Base-by-base conservation (phyloP, 148 eudicot species). In the Rhododendron henanense region DNA sequence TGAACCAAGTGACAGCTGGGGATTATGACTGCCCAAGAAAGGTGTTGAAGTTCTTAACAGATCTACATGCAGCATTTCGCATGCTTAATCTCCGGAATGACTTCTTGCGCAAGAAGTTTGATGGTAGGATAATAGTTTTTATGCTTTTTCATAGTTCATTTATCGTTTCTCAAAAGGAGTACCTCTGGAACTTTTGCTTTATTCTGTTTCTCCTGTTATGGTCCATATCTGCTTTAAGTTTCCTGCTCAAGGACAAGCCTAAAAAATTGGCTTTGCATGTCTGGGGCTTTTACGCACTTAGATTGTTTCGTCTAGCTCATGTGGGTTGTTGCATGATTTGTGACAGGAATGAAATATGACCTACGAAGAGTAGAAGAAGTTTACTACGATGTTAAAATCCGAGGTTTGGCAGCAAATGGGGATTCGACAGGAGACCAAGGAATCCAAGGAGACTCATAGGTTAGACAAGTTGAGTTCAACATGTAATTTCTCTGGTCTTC, bases 41-140 rank as follows among this genome's bases (percentile, higher is more conserved):
- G 87, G 99, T 97, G 82, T 41, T 95, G 88, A 93, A 89, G 87
- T 97, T 97, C 85, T 84, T 97, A 83, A 97, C 98, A 48, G 98
- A 97, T 86, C 98, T 97, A 81, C 98, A 97, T 84, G 95, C 98
- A 55, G 92, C 99, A 75, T 96, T 96, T 79, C 95, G 99, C 89
- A 93, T 96, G 99, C 96, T 96, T 63, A 96, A 95, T 90, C 99
- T 96, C 63, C 93, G 99, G 45, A 97, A 97, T 85, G 99, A 97
- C 91, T 93, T 97, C 84, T 87, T 97, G 87, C 98, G 98, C 88
- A 95, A 94, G 87, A 97, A 97, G 90, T 95, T 97, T 86, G 99
- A 97, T 86, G 99, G 98, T 97, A 84, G 81, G 93, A 63, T 76
- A 21, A 61, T 81, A 47, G 14, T 79, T 48, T 28, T 35, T 7